Conservation (phyloP, 78 protist species). For the Dictyostelium citrinum region DNA sequence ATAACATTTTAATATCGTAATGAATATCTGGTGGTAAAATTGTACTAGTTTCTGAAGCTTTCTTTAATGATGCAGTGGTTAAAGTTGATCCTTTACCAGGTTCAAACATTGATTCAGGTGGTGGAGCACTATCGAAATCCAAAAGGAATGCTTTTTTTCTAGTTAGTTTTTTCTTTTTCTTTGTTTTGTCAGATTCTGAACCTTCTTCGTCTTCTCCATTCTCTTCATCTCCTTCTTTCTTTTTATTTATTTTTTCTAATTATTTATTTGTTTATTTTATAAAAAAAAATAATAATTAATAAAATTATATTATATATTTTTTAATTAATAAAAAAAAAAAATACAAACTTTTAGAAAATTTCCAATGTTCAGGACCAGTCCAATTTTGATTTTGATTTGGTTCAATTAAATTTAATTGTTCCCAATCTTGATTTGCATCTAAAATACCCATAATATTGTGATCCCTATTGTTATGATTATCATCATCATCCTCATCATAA, state of each 20-base stretch:
- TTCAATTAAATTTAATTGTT: slow-evolving; percentile 60
- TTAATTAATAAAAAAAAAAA: no score
- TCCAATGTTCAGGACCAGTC: slow-evolving; percentile 90
- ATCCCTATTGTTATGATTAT: not conserved
- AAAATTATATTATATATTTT: no score
- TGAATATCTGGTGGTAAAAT: slow-evolving; percentile 85
- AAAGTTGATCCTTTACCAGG: slow-evolving; percentile 63
- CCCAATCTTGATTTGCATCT: slow-evolving; percentile 14
- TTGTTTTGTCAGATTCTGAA: not conserved
- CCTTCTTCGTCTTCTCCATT: not conserved
- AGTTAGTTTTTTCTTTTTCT: not conserved
- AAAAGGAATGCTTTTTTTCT: slow-evolving; percentile 21
- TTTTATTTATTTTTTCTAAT: not conserved
- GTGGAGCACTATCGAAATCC: slow-evolving; percentile 66
- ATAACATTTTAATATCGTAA: slow-evolving; percentile 8
- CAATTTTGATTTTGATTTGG: slow-evolving; percentile 53
- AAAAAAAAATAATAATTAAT: no score
- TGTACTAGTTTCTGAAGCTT: slow-evolving; percentile 41
- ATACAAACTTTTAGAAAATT: slow-evolving; percentile 15
- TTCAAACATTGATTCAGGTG: slow-evolving; percentile 50
- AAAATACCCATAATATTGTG: slow-evolving; percentile 2
- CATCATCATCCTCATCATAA: slow-evolving; percentile 12
- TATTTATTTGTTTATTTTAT: not conserved
- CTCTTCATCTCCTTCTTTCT: not conserved
- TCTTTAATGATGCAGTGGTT: slow-evolving; percentile 3